Conservation (phyloP, 768 basidiomycete genomes). For the Rhodotorula babjevae region DNA sequence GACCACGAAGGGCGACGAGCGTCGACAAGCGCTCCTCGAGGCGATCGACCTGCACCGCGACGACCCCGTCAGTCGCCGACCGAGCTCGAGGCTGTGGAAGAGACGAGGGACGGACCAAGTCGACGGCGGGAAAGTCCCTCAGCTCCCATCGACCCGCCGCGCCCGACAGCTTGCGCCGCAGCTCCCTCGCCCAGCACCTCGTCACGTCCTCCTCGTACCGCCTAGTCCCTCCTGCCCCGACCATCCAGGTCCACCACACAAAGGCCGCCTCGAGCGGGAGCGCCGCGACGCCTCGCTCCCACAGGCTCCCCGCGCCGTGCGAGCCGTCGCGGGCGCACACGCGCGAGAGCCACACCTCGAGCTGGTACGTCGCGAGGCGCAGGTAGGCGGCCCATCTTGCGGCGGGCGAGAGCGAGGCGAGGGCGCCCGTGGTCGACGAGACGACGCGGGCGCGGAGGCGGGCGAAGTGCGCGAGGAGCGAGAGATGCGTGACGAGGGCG, state of each 20-base stretch:
- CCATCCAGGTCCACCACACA: constrained; percentile 1
- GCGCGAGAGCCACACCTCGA: neutral
- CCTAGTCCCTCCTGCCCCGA: neutral
- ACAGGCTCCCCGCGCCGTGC: neutral
- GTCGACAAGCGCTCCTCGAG: neutral
- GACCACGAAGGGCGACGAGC: neutral
- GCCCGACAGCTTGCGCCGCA: neutral
- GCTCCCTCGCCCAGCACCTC: neutral
- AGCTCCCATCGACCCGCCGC: too few relatives aligned
- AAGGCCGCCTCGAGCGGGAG: neutral
- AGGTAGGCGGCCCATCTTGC: neutral
- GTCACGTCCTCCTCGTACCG: constrained; percentile 2
- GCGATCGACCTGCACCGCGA: neutral
- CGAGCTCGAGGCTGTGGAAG: too few relatives aligned
- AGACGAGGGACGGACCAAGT: neutral
- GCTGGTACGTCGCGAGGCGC: neutral
- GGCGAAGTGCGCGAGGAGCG: neutral
- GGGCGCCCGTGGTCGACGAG: neutral
- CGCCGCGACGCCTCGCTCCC: neutral
- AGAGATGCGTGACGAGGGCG: neutral
- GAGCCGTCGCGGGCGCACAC: neutral
- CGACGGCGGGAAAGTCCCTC: neutral
- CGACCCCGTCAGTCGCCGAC: neutral
- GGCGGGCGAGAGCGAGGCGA: neutral
- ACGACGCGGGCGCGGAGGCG: neutral